A percentile compares a stretch with the other conserved stretches of the same genome.
Conservation (phyloP, 2,329 filamentous ascomycete species). For the Coleophoma crateriformis region DNA sequence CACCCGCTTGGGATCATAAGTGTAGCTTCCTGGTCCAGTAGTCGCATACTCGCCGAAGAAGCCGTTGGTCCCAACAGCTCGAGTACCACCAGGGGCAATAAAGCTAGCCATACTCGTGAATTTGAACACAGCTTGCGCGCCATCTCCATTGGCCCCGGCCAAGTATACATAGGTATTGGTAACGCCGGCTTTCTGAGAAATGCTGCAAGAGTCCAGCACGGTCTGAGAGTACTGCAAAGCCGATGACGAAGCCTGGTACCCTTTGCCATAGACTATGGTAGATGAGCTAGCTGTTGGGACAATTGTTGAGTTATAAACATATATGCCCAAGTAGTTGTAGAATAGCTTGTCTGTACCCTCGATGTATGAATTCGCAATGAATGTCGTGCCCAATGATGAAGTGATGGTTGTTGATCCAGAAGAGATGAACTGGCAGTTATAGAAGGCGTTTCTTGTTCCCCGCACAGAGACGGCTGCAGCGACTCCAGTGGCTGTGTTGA, state of each 20-base stretch:
- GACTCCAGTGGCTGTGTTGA: slow-evolving; percentile 23
- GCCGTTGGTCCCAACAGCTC: slow-evolving; percentile 29
- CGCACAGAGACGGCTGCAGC: slow-evolving; percentile 25
- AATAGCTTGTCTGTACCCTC: slow-evolving; percentile 37
- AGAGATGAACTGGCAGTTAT: slow-evolving; percentile 37
- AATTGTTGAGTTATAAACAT: slow-evolving; percentile 37
- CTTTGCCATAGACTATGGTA: slow-evolving; percentile 33
- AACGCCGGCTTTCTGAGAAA: slow-evolving; percentile 27
- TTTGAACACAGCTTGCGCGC: slow-evolving; percentile 34
- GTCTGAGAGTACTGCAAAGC: slow-evolving; percentile 30
- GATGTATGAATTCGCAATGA: slow-evolving; percentile 37
- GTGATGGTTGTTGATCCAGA: slow-evolving; percentile 31
- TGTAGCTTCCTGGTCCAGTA: slow-evolving; percentile 34
- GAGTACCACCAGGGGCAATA: slow-evolving; percentile 31
- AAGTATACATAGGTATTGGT: slow-evolving; percentile 35
- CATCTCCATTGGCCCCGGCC: slow-evolving; percentile 33
- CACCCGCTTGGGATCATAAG: slow-evolving; percentile 28
- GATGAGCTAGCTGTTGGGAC: slow-evolving; percentile 30
- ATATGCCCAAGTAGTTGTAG: slow-evolving; percentile 32
- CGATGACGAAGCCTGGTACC: slow-evolving; percentile 8
- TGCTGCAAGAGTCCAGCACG: slow-evolving; percentile 33
- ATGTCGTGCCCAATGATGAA: not conserved
- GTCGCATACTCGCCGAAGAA: slow-evolving; percentile 31
- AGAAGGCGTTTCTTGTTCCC: slow-evolving; percentile 35
- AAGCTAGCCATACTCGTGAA: slow-evolving; percentile 31